These are phyloP conservation scores for Plenodomus tracheiphilus DNA, from an alignment of 2,329 filamentous ascomycete species.

Conservation along the genomic window DNA sequence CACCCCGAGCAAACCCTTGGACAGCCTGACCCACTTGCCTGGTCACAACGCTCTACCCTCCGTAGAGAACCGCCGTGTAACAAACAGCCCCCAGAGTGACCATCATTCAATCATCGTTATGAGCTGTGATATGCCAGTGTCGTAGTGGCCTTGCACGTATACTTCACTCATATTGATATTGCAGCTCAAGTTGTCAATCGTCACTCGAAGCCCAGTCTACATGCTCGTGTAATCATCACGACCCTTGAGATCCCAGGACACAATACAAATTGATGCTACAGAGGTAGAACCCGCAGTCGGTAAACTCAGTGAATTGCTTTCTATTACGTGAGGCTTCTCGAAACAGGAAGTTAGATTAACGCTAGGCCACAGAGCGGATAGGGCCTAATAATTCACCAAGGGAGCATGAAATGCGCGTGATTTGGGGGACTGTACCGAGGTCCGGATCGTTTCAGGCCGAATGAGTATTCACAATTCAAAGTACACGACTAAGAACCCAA, in stretches of 20 bases:
- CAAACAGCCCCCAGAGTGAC: constrained; percentile 1
- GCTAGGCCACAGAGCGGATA: too few relatives aligned
- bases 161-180: neutral
- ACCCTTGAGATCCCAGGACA: too few relatives aligned
- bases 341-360: too few relatives aligned
- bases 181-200: neutral
- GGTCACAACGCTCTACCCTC: constrained; percentile 15
- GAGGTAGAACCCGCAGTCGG: too few relatives aligned
- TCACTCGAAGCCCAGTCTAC: too few relatives aligned
- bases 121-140: constrained; percentile 4
- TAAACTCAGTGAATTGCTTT: too few relatives aligned
- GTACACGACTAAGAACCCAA: constrained; percentile 92
- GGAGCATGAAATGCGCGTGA: too few relatives aligned
- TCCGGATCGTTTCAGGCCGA: neutral
- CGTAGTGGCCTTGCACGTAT: neutral
- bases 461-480: constrained; percentile 53
- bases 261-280: too few relatives aligned
- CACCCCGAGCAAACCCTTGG: constrained; percentile 32
- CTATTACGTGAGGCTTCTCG: too few relatives aligned
- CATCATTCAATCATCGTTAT: neutral
- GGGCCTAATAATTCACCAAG: too few relatives aligned
- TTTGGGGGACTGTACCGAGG: too few relatives aligned
- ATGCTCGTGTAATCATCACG: too few relatives aligned
- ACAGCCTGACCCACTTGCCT: constrained; percentile 39
- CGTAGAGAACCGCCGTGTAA: constrained; percentile 14